Percentiles rank a stretch among this genome's conserved stretches.
Conservation (phyloP, 1,284 basidiomycete genomes). For the Mrakiaceae sp. region DNA sequence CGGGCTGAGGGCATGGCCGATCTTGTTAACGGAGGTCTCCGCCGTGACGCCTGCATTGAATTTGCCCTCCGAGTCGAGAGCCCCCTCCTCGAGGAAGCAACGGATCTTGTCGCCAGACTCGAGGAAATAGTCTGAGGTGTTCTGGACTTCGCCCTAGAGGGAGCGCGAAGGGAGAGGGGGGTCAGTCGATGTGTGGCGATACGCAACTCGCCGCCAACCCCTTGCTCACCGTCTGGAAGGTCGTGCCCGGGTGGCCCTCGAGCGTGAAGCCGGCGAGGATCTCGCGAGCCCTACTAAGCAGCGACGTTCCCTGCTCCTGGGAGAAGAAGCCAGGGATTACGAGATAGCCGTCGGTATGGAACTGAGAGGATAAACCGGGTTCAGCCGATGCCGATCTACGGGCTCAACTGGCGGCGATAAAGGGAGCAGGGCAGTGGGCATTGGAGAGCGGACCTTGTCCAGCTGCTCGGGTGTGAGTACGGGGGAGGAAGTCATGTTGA, state of each 20-base stretch:
- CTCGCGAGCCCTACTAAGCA: constrained; percentile 57
- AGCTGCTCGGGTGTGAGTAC: constrained; percentile 8
- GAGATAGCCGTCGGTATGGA: constrained; percentile 48
- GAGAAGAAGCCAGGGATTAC: constrained; percentile 62
- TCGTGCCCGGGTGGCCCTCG: constrained; percentile 72
- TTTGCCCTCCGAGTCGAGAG: constrained; percentile 13
- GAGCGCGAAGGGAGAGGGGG: neutral
- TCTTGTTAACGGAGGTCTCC: constrained; percentile 44
- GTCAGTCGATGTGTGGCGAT: neutral
- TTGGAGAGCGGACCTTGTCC: neutral
- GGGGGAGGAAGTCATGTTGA: neutral
- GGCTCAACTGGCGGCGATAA: too few relatives aligned
- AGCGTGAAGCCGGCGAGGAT: constrained; percentile 65
- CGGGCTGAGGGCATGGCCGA: constrained; percentile 57
- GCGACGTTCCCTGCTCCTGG: constrained; percentile 45
- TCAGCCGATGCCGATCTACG: too few relatives aligned
- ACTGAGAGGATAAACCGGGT: constrained; percentile 13
- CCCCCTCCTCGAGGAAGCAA: constrained; percentile 60
- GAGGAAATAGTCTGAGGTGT: constrained; percentile 88
- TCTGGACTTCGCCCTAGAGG: constrained; percentile 38
- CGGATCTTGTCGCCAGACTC: constrained; percentile 83
- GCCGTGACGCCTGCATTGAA: constrained; percentile 60
- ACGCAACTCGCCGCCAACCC: constrained; percentile 33
- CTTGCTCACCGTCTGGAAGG: constrained; percentile 68
- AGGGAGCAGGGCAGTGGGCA: neutral